A percentile compares a stretch with the other conserved stretches of the same genome.
Evolutionary conservation across 805 yeast species (phyloP).

Genomic region (Suhomyces faveliae): DNA sequence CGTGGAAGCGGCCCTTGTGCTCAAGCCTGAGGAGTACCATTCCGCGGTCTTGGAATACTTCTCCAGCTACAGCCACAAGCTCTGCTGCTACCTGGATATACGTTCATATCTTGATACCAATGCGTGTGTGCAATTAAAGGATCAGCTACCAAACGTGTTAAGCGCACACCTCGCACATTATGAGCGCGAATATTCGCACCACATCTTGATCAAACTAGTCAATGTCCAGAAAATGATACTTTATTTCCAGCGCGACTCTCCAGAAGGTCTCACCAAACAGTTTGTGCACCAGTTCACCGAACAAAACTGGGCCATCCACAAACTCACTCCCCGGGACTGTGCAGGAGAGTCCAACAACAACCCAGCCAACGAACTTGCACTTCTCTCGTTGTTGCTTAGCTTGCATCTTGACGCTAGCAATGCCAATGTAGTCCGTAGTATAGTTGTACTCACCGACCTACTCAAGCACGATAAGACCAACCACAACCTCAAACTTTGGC

Average conservation of each 20-base stretch:
- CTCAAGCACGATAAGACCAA: slow-evolving; percentile 62
- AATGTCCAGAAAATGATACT: slow-evolving; percentile 51
- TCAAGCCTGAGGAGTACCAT: background rate
- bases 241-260: slow-evolving; percentile 12
- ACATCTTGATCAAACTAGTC: slow-evolving; percentile 18
- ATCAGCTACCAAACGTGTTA: background rate
- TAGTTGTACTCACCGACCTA: slow-evolving; percentile 59
- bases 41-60: background rate
- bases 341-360: slow-evolving; percentile 64
- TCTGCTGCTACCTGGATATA: background rate
- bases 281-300: slow-evolving; percentile 2
- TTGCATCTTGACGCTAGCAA: slow-evolving; percentile 21
- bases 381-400: slow-evolving; percentile 46
- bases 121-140: background rate
- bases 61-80: background rate
- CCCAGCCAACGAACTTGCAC: slow-evolving; percentile 61
- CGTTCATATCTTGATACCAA: background rate
- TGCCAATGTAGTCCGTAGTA: slow-evolving; percentile 32
- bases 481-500: slow-evolving; percentile 69
- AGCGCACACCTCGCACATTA: background rate
- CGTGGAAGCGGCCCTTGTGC: slow-evolving; percentile 1
- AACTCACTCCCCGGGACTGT: slow-evolving; percentile 19
- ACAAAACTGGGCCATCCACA: slow-evolving; percentile 27
- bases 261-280: background rate
- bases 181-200: background rate